Conservation (phyloP, 192 early-diverging fungal species). For the Radiomyces spectabilis region DNA sequence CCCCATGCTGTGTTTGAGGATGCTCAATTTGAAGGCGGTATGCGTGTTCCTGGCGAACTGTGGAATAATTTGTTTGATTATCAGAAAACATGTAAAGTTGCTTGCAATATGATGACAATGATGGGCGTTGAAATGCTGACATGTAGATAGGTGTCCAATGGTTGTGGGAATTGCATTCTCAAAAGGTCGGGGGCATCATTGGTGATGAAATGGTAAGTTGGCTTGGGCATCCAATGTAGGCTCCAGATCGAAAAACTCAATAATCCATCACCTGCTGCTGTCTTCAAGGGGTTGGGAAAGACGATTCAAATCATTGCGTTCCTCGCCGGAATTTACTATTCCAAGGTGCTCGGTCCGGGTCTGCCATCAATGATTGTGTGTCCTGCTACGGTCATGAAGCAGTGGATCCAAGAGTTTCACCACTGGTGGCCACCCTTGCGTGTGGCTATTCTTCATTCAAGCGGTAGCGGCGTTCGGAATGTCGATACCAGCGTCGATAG, state of each 20-base stretch:
- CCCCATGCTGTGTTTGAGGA: constrained; percentile 46
- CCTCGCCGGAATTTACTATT: constrained; percentile 71
- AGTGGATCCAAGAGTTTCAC: constrained; percentile 81
- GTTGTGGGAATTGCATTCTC: constrained; percentile 84
- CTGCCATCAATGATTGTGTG: constrained; percentile 55
- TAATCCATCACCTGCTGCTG: not conserved
- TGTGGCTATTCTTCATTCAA: constrained; percentile 85
- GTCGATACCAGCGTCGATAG: not conserved
- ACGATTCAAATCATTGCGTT: constrained; percentile 88
- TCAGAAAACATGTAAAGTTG: constrained; percentile 69
- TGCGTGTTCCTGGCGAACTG: constrained; percentile 76
- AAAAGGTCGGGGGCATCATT: constrained; percentile 84
- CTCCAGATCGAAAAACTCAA: no score
- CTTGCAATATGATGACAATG: no score
- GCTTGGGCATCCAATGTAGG: no score
- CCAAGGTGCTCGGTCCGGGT: constrained; percentile 46
- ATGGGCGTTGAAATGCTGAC: no score
- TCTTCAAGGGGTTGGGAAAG: constrained; percentile 79
- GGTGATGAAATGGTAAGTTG: constrained; percentile 84
- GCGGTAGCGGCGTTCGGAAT: constrained; percentile 63
- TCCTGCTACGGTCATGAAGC: constrained; percentile 72
- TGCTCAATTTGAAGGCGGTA: constrained; percentile 36
- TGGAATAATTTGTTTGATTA: constrained; percentile 79
- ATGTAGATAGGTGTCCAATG: constrained; percentile 55
- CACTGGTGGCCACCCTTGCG: constrained; percentile 79